Conservation (phyloP, 2,329 filamentous ascomycete species). For the Phoma herbarum region DNA sequence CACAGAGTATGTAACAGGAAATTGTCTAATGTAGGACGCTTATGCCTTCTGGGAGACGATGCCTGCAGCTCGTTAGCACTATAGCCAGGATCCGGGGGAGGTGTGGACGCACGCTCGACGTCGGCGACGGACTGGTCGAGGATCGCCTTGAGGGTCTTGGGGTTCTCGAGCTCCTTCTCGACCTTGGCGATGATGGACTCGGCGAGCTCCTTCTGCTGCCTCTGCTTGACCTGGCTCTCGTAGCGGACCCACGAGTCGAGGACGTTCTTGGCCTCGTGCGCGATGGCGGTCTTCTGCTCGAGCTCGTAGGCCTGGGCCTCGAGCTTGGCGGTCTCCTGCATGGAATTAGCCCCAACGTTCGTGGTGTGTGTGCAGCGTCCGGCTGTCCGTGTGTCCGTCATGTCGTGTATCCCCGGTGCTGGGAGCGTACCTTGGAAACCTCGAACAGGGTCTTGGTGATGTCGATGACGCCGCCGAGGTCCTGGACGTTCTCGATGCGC, state of each 20-base stretch:
- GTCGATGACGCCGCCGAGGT: conserved; percentile 93
- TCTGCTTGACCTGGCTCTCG: conserved; percentile 97
- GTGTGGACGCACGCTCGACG: conserved; percentile 79
- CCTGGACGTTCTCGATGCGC: conserved; percentile 92
- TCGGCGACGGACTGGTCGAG: conserved; percentile 95
- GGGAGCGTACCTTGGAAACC: conserved; percentile 99
- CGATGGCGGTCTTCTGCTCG: conserved; percentile 93
- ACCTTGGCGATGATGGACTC: conserved; percentile 96
- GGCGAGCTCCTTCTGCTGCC: conserved; percentile 96
- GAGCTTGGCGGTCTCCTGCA: conserved; percentile 96
- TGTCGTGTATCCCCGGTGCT: too few species aligned
- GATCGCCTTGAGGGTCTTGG: conserved; percentile 96
- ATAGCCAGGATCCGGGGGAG: conserved; percentile 15
- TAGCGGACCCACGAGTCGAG: conserved; percentile 99
- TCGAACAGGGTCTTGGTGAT: conserved; percentile 97
- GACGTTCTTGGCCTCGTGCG: conserved; percentile 90
- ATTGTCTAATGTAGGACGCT: conserved; percentile 40
- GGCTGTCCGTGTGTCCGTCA: too few species aligned
- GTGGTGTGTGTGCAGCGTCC: too few species aligned
- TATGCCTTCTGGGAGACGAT: conserved; percentile 53
- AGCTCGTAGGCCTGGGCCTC: conserved; percentile 97
- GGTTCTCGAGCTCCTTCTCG: conserved; percentile 97
- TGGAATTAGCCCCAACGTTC: too few species aligned
- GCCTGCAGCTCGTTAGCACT: conserved; percentile 41
- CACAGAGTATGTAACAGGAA: conserved; percentile 54